A percentile compares a stretch with the other conserved stretches of the same genome.
Evolutionary conservation across 768 basidiomycete genomes (phyloP).

Genomic region (Calocera cornea): DNA sequence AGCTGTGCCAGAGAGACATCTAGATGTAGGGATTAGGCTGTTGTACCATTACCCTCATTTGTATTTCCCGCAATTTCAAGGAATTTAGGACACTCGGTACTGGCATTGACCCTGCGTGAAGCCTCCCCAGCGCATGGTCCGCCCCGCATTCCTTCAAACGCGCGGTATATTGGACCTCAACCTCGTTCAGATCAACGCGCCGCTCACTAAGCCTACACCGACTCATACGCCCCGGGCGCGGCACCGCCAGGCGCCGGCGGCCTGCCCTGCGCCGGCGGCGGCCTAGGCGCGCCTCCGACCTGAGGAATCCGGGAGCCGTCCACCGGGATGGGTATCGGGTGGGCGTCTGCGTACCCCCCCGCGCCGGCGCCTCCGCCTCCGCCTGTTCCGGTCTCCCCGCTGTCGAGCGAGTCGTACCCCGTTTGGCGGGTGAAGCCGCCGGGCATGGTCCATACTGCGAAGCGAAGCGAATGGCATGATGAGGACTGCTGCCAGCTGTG

Average conservation of each 20-base stretch:
- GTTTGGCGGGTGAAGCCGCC: conserved; percentile 41
- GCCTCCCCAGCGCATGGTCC: no score
- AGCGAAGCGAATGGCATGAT: no score
- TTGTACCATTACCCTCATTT: not conserved
- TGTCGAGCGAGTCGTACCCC: conserved; percentile 24
- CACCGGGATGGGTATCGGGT: not conserved
- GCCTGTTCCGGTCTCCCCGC: conserved; percentile 30
- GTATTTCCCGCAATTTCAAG: not conserved
- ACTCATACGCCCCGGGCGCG: conserved; percentile 18
- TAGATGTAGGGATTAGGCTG: not conserved
- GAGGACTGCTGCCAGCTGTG: not conserved
- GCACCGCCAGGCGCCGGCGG: conserved; percentile 15
- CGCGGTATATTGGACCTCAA: no score
- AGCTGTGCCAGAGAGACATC: not conserved
- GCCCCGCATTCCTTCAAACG: no score
- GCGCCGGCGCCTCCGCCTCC: no score
- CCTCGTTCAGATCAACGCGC: no score
- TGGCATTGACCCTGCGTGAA: no score
- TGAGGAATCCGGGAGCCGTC: no score
- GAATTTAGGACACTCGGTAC: not conserved
- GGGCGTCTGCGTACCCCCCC: conserved; percentile 18
- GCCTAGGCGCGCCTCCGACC: conserved; percentile 16
- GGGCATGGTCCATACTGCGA: conserved; percentile 66
- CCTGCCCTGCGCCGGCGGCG: conserved; percentile 15
- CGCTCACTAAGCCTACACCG: conserved; percentile 23